These are phyloP conservation scores for Camellia granthamiana DNA, from an alignment of 148 eudicot genomes.

Conservation along the genomic window DNA sequence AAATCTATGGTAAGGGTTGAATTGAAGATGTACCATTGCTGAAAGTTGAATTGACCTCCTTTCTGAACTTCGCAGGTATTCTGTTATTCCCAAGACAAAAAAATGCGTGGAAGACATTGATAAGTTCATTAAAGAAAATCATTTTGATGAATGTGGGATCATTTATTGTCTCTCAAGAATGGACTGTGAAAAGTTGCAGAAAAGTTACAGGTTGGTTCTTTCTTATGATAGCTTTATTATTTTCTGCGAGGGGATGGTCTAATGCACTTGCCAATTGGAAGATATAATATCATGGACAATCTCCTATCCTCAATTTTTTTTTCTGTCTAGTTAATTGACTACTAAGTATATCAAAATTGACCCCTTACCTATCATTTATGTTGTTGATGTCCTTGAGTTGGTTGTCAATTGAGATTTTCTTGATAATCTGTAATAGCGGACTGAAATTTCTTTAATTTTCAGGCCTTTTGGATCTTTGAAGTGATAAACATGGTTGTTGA, in stretches of 20 bases:
- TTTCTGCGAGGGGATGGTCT: background rate
- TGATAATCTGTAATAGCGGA: background rate
- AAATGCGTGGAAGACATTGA: slow-evolving; percentile 93
- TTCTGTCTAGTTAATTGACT: background rate
- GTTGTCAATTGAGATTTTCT: background rate
- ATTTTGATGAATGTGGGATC: slow-evolving; percentile 92
- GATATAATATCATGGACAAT: background rate
- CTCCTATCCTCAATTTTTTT: slow-evolving; percentile 4
- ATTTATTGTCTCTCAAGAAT: slow-evolving; percentile 95
- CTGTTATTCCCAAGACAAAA: slow-evolving; percentile 88
- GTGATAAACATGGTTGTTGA: background rate
- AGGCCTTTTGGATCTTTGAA: background rate
- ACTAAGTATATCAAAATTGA: background rate
- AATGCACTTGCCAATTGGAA: background rate
- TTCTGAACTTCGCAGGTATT: slow-evolving; percentile 55
- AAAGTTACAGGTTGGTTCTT: slow-evolving; percentile 67
- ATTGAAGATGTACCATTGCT: background rate
- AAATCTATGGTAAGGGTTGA: slow-evolving; percentile 61
- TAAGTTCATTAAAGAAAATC: slow-evolving; percentile 62
- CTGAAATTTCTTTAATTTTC: background rate
- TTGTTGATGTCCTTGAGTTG: background rate
- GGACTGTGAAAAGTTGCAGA: slow-evolving; percentile 98
- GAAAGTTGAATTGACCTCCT: slow-evolving; percentile 13
- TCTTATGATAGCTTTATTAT: slow-evolving; percentile 3
- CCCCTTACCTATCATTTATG: background rate